Evolutionary conservation across 306 rosid species (phyloP).

Genomic region (Trifolium subterraneum): DNA sequence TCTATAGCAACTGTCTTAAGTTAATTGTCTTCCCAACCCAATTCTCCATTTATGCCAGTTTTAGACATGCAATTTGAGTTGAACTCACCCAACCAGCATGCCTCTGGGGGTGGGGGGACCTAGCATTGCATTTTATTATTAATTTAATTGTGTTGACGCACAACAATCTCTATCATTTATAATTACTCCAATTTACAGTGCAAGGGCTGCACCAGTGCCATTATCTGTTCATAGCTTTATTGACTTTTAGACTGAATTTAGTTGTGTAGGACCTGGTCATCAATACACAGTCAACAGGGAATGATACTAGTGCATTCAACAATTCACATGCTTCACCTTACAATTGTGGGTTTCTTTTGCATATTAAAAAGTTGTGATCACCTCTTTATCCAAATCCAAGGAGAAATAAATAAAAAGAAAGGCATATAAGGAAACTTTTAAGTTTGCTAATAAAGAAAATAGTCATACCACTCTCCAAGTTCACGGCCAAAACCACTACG

Average conservation of each 20-base stretch:
- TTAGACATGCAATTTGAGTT: slow-evolving; percentile 8
- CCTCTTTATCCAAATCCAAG: slow-evolving; percentile 19
- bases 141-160: background rate
- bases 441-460: slow-evolving; percentile 24
- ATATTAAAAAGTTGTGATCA: background rate
- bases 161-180: background rate
- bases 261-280: background rate
- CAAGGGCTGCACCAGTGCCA: slow-evolving; percentile 12
- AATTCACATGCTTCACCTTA: slow-evolving; percentile 25
- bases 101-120: too few relatives aligned
- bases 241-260: slow-evolving; percentile 16
- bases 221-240: slow-evolving; percentile 14
- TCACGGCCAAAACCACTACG: slow-evolving; percentile 99
- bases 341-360: slow-evolving; percentile 15
- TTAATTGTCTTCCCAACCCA: background rate
- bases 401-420: background rate
- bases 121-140: background rate
- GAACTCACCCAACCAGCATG: background rate
- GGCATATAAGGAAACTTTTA: slow-evolving; percentile 4
- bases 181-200: slow-evolving; percentile 13
- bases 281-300: slow-evolving; percentile 11
- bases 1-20: slow-evolving; percentile 8
- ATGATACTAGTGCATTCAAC: slow-evolving; percentile 16
- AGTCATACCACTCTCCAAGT: slow-evolving; percentile 88
- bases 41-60: slow-evolving; percentile 11